Evolutionary conservation across 495 filamentous ascomycete species (phyloP).

Genomic region (Aspergillus kassunensis): DNA sequence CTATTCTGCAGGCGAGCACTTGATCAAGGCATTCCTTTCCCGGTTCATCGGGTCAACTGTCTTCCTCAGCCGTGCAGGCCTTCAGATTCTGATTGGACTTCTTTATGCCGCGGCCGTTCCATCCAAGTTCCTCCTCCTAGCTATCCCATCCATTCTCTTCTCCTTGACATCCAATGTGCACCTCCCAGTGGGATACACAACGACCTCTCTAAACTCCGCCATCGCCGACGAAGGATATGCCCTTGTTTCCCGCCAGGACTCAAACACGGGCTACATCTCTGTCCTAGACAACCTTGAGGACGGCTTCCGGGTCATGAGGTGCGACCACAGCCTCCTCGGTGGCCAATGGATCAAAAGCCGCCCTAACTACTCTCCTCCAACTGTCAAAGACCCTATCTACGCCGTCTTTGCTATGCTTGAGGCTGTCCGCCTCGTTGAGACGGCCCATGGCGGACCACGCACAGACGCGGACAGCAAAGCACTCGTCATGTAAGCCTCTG

Average conservation of each 20-base stretch:
- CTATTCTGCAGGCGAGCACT: conserved; percentile 56
- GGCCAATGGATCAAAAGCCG: conserved; percentile 69
- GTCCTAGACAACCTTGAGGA: conserved; percentile 70
- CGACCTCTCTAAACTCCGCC: conserved; percentile 57
- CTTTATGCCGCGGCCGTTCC: conserved; percentile 63
- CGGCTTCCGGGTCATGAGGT: conserved; percentile 79
- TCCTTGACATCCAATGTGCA: conserved; percentile 69
- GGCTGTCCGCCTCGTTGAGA: conserved; percentile 75
- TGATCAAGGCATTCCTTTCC: conserved; percentile 48
- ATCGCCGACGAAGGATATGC: conserved; percentile 49
- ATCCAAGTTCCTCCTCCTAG: conserved; percentile 59
- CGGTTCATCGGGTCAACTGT: conserved; percentile 55
- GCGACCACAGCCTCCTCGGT: conserved; percentile 89
- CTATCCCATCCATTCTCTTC: conserved; percentile 67
- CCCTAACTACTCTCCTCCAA: conserved; percentile 37
- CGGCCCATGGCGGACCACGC: conserved; percentile 40
- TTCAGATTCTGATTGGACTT: conserved; percentile 62
- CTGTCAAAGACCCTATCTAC: conserved; percentile 79
- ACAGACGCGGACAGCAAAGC: conserved; percentile 68
- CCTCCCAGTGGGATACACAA: conserved; percentile 48
- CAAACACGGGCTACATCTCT: conserved; percentile 85
- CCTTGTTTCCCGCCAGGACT: conserved; percentile 76
- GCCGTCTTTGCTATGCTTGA: conserved; percentile 90
- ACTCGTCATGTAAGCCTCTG: conserved; percentile 62
- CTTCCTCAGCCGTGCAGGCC: conserved; percentile 63